phyloP scores from a whole-genome alignment of 2,329 filamentous ascomycete species.

The Lizonia empirigonia region DNA sequence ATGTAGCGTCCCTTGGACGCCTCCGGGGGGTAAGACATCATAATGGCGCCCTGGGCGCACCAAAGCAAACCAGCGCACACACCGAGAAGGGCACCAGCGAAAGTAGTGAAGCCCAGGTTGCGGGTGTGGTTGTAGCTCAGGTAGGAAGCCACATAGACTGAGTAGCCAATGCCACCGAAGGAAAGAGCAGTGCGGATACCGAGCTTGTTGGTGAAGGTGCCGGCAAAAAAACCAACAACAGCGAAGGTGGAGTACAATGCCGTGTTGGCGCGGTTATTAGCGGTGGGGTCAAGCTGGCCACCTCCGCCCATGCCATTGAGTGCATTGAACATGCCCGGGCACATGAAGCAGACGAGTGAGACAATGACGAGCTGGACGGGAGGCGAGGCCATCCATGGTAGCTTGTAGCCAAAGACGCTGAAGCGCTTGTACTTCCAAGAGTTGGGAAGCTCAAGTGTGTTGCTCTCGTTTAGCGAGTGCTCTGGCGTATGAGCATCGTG shows the following conservation, averaged over 20 bases:
- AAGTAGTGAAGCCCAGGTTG: constrained; percentile 74
- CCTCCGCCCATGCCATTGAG: constrained; percentile 58
- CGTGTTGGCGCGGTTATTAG: constrained; percentile 70
- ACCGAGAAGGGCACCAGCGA: constrained; percentile 77
- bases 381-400: constrained; percentile 59
- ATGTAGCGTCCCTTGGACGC: constrained; percentile 85
- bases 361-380: constrained; percentile 56
- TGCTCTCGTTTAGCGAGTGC: constrained; percentile 40
- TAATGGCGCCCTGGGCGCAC: constrained; percentile 83
- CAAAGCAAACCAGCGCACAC: constrained; percentile 80
- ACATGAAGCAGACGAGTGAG: constrained; percentile 60
- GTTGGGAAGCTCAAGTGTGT: constrained; percentile 45
- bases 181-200: constrained; percentile 71
- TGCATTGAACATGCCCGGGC: constrained; percentile 61
- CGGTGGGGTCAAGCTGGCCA: constrained; percentile 56
- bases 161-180: constrained; percentile 78
- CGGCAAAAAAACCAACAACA: constrained; percentile 67
- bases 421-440: constrained; percentile 56
- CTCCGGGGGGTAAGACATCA: constrained; percentile 89
- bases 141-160: constrained; percentile 73
- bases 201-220: constrained; percentile 76
- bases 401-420: constrained; percentile 48
- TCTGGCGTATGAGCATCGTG: constrained; percentile 39
- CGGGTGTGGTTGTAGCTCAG: constrained; percentile 71
- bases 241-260: constrained; percentile 76